A percentile compares a stretch with the other conserved stretches of the same genome.
phyloP scores from a whole-genome alignment of 257 asterid genomes.

The Coffea canephora region DNA sequence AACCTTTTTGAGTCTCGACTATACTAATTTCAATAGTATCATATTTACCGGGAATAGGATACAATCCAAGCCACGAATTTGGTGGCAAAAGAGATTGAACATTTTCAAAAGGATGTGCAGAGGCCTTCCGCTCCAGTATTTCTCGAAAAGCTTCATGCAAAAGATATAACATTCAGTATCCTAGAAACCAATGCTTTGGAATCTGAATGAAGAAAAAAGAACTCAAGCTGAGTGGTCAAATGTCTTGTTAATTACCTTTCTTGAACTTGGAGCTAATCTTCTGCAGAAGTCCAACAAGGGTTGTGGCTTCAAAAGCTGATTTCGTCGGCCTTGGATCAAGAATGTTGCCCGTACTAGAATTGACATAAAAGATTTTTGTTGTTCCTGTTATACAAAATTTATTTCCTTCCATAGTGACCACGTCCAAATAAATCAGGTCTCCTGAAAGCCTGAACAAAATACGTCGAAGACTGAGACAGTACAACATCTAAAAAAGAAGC shows the following conservation, averaged over 20 bases:
- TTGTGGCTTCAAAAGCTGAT: slow-evolving; percentile 64
- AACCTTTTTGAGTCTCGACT: not conserved
- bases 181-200: slow-evolving; percentile 13
- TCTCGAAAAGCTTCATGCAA: slow-evolving; percentile 72
- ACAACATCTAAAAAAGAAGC: not conserved
- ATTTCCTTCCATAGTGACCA: slow-evolving; percentile 84
- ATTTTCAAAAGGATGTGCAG: slow-evolving; percentile 93
- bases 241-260: slow-evolving; percentile 54
- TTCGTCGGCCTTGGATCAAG: slow-evolving; percentile 80
- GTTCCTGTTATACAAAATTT: slow-evolving; percentile 85
- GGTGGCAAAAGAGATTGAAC: slow-evolving; percentile 80
- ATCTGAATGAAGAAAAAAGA: slow-evolving; percentile 9
- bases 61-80: slow-evolving; percentile 79
- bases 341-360: slow-evolving; percentile 64
- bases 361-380: slow-evolving; percentile 71
- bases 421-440: slow-evolving; percentile 89
- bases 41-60: slow-evolving; percentile 82
- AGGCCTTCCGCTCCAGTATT: slow-evolving; percentile 83
- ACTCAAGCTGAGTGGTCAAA: slow-evolving; percentile 3
- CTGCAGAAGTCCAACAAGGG: slow-evolving; percentile 84
- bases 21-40: not conserved
- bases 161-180: slow-evolving; percentile 20
- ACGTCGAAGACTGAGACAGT: slow-evolving; percentile 20
- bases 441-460: slow-evolving; percentile 80
- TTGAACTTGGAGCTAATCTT: slow-evolving; percentile 88